A percentile compares a stretch with the other conserved stretches of the same genome.
Conservation (phyloP, 2,329 filamentous ascomycete genomes). For the Aspergillus sp. region DNA sequence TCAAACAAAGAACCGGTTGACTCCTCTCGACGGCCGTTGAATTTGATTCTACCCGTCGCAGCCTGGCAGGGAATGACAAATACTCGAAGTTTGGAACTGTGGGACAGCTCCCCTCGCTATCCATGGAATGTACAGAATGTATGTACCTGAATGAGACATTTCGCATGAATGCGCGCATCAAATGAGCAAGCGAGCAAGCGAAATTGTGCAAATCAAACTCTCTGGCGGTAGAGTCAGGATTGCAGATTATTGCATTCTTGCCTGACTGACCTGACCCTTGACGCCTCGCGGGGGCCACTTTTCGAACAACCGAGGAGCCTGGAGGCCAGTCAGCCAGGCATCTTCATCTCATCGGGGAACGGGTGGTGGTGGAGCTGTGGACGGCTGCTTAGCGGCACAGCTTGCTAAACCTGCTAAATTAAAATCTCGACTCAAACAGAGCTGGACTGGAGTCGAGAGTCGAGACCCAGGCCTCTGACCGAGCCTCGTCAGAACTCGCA, state of each 20-base stretch:
- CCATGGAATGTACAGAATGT: neutral
- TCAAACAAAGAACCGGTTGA: constrained; percentile 3
- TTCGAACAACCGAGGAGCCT: neutral
- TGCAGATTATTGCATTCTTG: constrained; percentile 2
- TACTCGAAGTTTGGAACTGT: neutral
- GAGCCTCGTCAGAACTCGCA: neutral
- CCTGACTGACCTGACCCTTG: constrained; percentile 1
- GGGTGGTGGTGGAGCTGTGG: constrained; percentile 19
- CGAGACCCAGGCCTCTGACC: neutral
- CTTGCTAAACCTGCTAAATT: constrained; percentile 20
- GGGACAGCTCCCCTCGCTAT: neutral
- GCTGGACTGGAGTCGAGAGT: neutral
- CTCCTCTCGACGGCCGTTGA: neutral
- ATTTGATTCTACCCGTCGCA: neutral
- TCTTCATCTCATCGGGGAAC: constrained; percentile 16
- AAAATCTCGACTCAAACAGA: neutral
- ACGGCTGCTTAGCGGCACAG: constrained; percentile 16
- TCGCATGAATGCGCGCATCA: too few species aligned
- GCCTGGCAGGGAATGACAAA: neutral
- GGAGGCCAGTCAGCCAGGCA: neutral
- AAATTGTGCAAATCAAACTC: neutral
- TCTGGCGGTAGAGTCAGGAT: neutral
- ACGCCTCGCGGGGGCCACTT: neutral
- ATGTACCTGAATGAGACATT: neutral
- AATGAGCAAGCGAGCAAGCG: neutral